Evolutionary conservation across 768 basidiomycete genomes (phyloP), one percentile per base, ranked within the genome.

Genomic region (Punctularia strigosozonata): DNA sequence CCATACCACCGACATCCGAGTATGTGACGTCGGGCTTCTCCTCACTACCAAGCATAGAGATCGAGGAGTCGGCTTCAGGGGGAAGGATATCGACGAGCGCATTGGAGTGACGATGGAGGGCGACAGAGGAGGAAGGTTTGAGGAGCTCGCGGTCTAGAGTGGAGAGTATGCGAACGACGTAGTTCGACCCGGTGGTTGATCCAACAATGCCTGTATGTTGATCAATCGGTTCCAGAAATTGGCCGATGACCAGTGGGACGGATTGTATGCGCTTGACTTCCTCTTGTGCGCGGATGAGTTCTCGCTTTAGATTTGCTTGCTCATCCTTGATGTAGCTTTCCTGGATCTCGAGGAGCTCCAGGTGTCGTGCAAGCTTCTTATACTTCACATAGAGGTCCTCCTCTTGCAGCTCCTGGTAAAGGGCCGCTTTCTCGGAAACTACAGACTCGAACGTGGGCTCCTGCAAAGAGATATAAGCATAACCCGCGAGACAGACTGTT

Each of bases 191-290:
- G 3, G 95, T 98, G 0, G 95, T 99, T 12, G 87, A 91, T 35
- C 92, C 94, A 15, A 98, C 95, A 48, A 99, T 99, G 44, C 83
- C 90, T 13, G 94, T 90, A 50, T 83, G 79, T 58, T 97, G 88
- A 68, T 99, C 95, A 57, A 99, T 97, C 37, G 95, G 85, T 64
- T 99, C 95, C 25, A 98, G 76, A 67, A 99, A 99, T 60, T 99
- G 95, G 41, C 95, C 95, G 53, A 99, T 99, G 55, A 99, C 95
- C 13, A 99, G 79, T 1, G 95, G 95, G 5, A 99, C 95, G 38
- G 88, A 88, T 63, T 98, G 91, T 57, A 99, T 99, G 42, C 95
- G 86, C 63, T 97, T 95, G 55, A 99, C 95, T 64, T 99, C 95
- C 59, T 99, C 95, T 56, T 99, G 95, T 1, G 95, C 95, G 41